Evolutionary conservation across 1,284 basidiomycete genomes (phyloP).

Genomic region (Termitomyces sp.): DNA sequence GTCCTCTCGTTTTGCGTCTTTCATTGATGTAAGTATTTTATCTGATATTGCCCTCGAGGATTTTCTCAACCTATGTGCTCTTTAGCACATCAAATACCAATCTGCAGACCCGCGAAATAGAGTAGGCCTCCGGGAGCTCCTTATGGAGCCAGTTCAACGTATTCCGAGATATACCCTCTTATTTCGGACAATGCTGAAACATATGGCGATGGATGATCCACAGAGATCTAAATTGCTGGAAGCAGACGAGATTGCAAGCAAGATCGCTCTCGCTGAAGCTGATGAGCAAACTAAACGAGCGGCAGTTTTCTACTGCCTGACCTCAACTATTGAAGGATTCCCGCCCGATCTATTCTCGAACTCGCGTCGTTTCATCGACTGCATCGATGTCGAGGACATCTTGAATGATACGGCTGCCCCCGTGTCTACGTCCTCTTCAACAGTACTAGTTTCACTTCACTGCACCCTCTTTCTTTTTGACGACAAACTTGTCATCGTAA

Average conservation of each 20-base stretch:
- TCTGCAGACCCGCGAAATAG: constrained; percentile 78
- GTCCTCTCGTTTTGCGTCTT: constrained; percentile 72
- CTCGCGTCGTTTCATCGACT: constrained; percentile 86
- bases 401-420: constrained; percentile 44
- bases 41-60: constrained; percentile 11
- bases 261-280: constrained; percentile 89
- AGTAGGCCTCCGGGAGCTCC: constrained; percentile 86
- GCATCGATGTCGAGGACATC: constrained; percentile 90
- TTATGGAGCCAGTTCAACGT: constrained; percentile 99
- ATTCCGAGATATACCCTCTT: constrained; percentile 95
- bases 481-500: constrained; percentile 90
- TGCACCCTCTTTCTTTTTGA: constrained; percentile 94
- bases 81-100: constrained; percentile 84
- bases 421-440: constrained; percentile 36
- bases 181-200: constrained; percentile 86
- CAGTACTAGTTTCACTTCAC: constrained; percentile 50
- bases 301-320: constrained; percentile 84
- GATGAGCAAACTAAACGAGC: constrained; percentile 90
- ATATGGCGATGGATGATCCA: constrained; percentile 72
- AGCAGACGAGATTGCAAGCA: constrained; percentile 82
- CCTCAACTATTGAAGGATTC: constrained; percentile 84
- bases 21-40: constrained; percentile 67
- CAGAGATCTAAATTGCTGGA: constrained; percentile 83
- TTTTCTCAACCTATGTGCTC: constrained; percentile 4
- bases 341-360: constrained; percentile 85